Conservation (phyloP, 305 asterid genomes). For the Fraxinus dipetala region DNA sequence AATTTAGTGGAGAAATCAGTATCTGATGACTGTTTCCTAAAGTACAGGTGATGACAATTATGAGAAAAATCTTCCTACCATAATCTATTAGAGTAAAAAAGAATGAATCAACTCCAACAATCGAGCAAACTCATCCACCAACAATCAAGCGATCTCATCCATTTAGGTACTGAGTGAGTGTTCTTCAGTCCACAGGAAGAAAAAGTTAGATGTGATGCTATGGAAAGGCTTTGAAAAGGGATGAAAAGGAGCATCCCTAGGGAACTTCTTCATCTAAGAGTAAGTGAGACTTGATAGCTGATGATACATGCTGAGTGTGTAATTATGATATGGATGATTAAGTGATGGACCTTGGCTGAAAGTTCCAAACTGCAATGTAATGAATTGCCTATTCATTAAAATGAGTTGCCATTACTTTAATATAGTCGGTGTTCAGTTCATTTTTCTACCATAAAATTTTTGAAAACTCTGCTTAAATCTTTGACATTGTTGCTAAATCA, state of each 20-base stretch:
- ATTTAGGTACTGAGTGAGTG: not conserved
- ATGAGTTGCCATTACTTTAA: not conserved
- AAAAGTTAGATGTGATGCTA: not conserved
- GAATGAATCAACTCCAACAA: not conserved
- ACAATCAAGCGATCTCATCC: not conserved
- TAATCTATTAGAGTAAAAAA: not conserved
- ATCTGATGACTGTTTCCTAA: not conserved
- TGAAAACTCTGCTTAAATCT: not conserved
- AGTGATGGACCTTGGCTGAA: not conserved
- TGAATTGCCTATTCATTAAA: not conserved
- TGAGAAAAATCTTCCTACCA: not conserved
- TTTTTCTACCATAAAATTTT: not conserved
- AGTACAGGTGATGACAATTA: not conserved
- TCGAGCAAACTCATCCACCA: not conserved
- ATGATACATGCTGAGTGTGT: not conserved
- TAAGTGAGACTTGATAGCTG: not conserved
- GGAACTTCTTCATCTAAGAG: not conserved
- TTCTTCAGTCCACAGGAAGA: not conserved
- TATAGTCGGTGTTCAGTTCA: not conserved
- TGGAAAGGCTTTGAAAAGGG: not conserved
- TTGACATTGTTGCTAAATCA: constrained; percentile 8
- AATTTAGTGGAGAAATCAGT: not conserved
- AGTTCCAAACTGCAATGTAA: not conserved
- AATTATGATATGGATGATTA: constrained; percentile 14
- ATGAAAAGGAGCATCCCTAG: not conserved